Evolutionary conservation across 495 filamentous ascomycete genomes (phyloP).

Genomic region (Trichoderma asperelloides): DNA sequence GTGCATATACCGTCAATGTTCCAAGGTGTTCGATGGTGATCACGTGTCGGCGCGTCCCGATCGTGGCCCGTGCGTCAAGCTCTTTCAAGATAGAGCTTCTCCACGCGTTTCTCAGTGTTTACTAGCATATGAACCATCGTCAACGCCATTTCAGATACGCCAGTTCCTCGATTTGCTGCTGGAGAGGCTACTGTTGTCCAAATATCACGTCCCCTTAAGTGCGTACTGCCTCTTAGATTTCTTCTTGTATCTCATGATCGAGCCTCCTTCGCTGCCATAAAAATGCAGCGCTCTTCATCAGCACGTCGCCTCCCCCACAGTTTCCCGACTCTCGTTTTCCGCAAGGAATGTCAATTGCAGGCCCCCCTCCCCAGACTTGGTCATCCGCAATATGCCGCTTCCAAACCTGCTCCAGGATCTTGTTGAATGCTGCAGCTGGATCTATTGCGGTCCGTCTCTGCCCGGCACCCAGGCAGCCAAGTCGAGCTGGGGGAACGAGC

Average conservation of each 20-base stretch:
- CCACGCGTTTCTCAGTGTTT: conserved; percentile 8
- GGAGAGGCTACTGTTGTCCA: not conserved
- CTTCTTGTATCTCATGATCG: not conserved
- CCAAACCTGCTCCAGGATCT: conserved; percentile 30
- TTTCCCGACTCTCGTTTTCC: conserved; percentile 57
- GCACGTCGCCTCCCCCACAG: conserved; percentile 61
- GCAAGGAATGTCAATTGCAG: conserved; percentile 46
- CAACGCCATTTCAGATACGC: not conserved
- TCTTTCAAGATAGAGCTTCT: not conserved
- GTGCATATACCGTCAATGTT: not conserved
- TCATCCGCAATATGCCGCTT: conserved; percentile 27
- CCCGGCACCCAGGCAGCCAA: conserved; percentile 19
- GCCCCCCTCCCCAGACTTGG: conserved; percentile 27
- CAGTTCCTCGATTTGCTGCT: not conserved
- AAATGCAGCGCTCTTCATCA: conserved; percentile 20
- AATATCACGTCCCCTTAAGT: not conserved
- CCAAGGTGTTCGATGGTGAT: not conserved
- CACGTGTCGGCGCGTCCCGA: conserved; percentile 9
- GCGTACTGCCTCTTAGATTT: not conserved
- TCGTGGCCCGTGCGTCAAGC: not conserved
- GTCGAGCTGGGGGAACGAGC: conserved; percentile 41
- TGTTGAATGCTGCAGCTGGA: conserved; percentile 27
- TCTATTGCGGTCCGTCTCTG: conserved; percentile 16
- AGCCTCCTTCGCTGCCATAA: conserved; percentile 8
- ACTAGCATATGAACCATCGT: not conserved